phyloP scores from a whole-genome alignment of 2,329 filamentous ascomycete genomes.

The Ophiostoma himal-ulmi region DNA sequence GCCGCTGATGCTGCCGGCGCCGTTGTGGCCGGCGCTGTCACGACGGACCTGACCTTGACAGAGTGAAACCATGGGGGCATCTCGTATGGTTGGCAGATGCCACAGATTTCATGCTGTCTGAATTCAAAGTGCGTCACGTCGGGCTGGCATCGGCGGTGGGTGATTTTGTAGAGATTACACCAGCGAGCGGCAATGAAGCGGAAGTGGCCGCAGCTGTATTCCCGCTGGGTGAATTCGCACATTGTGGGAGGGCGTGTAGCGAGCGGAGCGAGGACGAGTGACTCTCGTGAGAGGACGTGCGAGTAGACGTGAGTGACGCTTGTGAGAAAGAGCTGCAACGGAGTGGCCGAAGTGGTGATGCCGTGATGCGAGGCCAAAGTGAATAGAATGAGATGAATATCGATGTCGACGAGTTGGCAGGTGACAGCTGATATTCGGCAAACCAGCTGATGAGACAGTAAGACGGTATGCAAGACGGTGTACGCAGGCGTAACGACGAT shows the following conservation, averaged over 20 bases:
- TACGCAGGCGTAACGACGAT: not conserved
- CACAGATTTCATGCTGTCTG: slow-evolving; percentile 25
- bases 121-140: slow-evolving; percentile 35
- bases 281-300: too few relatives aligned
- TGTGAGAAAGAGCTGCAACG: too few relatives aligned
- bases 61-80: slow-evolving; percentile 36
- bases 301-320: too few relatives aligned
- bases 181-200: slow-evolving; percentile 35
- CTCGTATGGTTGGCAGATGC: slow-evolving; percentile 36
- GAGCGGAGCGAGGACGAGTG: not conserved
- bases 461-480: not conserved
- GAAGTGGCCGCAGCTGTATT: slow-evolving; percentile 35
- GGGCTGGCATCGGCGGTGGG: slow-evolving; percentile 33
- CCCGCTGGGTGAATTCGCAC: slow-evolving; percentile 46
- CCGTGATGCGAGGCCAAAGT: too few relatives aligned
- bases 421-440: too few relatives aligned
- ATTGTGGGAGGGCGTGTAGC: slow-evolving; percentile 29
- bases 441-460: not conserved
- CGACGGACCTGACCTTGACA: slow-evolving; percentile 32
- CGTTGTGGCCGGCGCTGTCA: not conserved
- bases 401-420: too few relatives aligned
- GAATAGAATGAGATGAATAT: not conserved
- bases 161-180: slow-evolving; percentile 33
- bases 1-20: not conserved
- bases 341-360: too few relatives aligned